Percentiles rank a stretch among this genome's conserved stretches.
Evolutionary conservation across 1,284 basidiomycete genomes (phyloP).

Genomic region (Boletus smithii): DNA sequence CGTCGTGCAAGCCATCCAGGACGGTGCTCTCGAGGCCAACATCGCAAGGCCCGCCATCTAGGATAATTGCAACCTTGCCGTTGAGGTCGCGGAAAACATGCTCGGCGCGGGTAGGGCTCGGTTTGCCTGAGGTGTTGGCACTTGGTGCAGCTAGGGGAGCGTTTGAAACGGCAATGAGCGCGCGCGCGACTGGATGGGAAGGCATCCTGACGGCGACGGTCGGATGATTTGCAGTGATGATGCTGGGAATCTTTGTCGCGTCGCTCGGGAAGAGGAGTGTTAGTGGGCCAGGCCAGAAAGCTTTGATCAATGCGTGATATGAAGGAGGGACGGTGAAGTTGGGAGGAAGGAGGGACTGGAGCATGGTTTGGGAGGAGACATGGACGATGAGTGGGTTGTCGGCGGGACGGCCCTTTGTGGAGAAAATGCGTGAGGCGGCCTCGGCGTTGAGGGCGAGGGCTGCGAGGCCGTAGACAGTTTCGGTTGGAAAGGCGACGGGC

Average conservation of each 20-base stretch:
- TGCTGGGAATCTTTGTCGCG: constrained; percentile 51
- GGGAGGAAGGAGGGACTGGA: constrained; percentile 66
- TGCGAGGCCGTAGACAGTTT: constrained; percentile 97
- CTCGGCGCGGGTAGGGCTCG: constrained; percentile 88
- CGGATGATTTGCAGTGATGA: constrained; percentile 74
- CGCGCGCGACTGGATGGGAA: constrained; percentile 87
- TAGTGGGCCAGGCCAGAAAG: constrained; percentile 95
- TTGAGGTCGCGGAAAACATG: constrained; percentile 84
- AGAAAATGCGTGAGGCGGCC: constrained; percentile 78
- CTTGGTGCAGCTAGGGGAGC: constrained; percentile 91
- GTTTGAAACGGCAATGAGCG: constrained; percentile 75
- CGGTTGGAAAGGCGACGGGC: constrained; percentile 90
- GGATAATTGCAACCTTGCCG: constrained; percentile 71
- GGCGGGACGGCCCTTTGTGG: constrained; percentile 87
- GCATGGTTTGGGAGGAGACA: constrained; percentile 84
- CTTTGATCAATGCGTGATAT: constrained; percentile 71
- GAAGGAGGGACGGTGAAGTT: constrained; percentile 56
- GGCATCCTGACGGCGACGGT: constrained; percentile 96
- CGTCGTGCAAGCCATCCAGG: constrained; percentile 75
- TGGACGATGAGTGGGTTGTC: constrained; percentile 99
- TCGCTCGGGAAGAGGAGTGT: constrained; percentile 88
- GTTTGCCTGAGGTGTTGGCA: constrained; percentile 92
- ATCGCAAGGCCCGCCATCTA: constrained; percentile 90
- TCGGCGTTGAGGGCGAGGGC: constrained; percentile 72
- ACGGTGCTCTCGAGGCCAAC: constrained; percentile 97